phyloP scores from a whole-genome alignment of 1,284 basidiomycete species.

The Singerocomus inundabilis region DNA sequence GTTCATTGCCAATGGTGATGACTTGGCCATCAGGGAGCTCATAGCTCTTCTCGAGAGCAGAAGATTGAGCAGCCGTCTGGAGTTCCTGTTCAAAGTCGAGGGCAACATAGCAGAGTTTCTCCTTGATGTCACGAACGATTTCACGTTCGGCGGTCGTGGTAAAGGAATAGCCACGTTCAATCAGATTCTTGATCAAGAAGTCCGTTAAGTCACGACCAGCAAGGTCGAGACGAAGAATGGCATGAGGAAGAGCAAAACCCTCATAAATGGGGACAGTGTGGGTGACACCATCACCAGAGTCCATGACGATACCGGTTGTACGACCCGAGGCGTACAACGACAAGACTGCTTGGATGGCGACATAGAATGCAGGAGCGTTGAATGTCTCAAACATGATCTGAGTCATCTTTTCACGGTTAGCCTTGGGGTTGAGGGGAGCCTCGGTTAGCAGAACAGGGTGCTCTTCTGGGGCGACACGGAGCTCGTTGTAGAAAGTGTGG shows the following conservation, averaged over 20 bases:
- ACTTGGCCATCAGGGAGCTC: conserved; percentile 97
- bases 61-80: conserved; percentile 89
- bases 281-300: conserved; percentile 89
- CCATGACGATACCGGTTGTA: conserved; percentile 87
- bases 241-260: conserved; percentile 90
- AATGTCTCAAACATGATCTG: conserved; percentile 96
- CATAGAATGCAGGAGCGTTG: conserved; percentile 89
- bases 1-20: conserved; percentile 95
- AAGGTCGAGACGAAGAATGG: conserved; percentile 92
- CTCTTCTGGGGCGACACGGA: conserved; percentile 79
- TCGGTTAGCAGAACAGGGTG: conserved; percentile 90
- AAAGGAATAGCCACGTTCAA: conserved; percentile 94
- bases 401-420: conserved; percentile 92
- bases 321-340: conserved; percentile 90
- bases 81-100: conserved; percentile 97
- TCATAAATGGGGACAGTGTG: conserved; percentile 93
- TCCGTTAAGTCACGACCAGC: conserved; percentile 96
- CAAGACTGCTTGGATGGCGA: conserved; percentile 86
- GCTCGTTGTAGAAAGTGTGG: conserved; percentile 84
- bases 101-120: conserved; percentile 97
- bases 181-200: conserved; percentile 89
- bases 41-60: conserved; percentile 92
- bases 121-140: conserved; percentile 98
- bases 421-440: conserved; percentile 87
- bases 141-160: conserved; percentile 93